Conservation (phyloP, 176 grass and related monocot genomes). For the Carex parvula region DNA sequence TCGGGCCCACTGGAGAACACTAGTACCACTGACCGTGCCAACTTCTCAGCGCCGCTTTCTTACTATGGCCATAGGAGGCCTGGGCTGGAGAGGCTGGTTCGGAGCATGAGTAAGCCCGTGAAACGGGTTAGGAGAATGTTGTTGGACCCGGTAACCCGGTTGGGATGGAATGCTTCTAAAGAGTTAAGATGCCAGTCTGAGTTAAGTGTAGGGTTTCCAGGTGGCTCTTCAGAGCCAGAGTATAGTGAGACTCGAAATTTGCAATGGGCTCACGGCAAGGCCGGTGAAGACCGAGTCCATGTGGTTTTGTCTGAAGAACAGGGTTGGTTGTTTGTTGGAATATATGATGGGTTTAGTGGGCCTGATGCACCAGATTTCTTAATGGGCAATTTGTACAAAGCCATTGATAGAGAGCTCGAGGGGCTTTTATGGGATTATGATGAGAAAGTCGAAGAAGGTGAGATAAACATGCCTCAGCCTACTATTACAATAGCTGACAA, state of each 20-base stretch:
- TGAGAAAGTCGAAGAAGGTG: slow-evolving; percentile 46
- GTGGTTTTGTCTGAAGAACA: slow-evolving; percentile 94
- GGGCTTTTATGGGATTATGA: slow-evolving; percentile 80
- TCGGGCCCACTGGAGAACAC: slow-evolving; percentile 65
- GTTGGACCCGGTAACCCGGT: slow-evolving; percentile 59
- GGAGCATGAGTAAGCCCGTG: slow-evolving; percentile 80
- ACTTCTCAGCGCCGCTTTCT: slow-evolving; percentile 81
- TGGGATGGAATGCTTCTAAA: slow-evolving; percentile 47
- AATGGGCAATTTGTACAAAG: slow-evolving; percentile 87
- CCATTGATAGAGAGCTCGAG: slow-evolving; percentile 90
- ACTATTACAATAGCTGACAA: slow-evolving; percentile 33
- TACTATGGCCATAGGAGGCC: slow-evolving; percentile 46
- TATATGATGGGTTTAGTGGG: slow-evolving; percentile 96
- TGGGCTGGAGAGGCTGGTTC: slow-evolving; percentile 52
- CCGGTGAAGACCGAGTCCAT: slow-evolving; percentile 85
- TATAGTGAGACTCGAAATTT: slow-evolving; percentile 71
- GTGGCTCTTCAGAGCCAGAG: slow-evolving; percentile 58
- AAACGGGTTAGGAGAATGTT: slow-evolving; percentile 63
- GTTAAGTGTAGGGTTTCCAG: slow-evolving; percentile 41
- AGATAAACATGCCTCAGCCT: slow-evolving; percentile 32
- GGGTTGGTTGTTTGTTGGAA: slow-evolving; percentile 89
- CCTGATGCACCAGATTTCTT: slow-evolving; percentile 88
- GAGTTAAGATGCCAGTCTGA: slow-evolving; percentile 50
- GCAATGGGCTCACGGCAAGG: slow-evolving; percentile 96
- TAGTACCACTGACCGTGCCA: slow-evolving; percentile 28